phyloP scores from a whole-genome alignment of 2,329 filamentous ascomycete species.

The Stachybotrys echinatus region DNA sequence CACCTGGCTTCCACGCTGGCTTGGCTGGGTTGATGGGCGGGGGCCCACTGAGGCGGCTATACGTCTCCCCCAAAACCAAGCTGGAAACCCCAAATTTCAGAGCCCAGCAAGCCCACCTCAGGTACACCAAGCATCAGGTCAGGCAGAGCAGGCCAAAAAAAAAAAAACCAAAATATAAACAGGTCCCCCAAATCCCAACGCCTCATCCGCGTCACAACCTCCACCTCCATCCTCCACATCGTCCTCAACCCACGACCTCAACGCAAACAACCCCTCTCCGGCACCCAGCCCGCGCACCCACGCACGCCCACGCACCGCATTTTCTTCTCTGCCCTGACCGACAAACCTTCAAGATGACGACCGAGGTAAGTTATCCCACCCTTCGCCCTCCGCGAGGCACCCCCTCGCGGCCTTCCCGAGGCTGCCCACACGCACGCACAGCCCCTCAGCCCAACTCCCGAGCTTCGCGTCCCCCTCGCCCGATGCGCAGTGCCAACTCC shows the following conservation, averaged over 20 bases:
- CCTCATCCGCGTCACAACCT: slow-evolving; percentile 2
- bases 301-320: slow-evolving; percentile 1
- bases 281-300: slow-evolving; percentile 1
- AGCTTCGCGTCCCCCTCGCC: neutral
- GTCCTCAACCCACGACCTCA: neutral
- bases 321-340: neutral
- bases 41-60: neutral
- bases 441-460: slow-evolving; percentile 16
- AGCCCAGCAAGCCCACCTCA: neutral
- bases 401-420: no score
- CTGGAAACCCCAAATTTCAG: neutral
- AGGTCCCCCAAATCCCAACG: slow-evolving; percentile 1
- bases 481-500: neutral
- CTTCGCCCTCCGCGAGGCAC: no score
- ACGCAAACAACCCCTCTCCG: slow-evolving; percentile 1
- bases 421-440: slow-evolving; percentile 15
- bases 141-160: neutral
- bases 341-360: slow-evolving; percentile 19
- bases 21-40: neutral
- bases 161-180: slow-evolving; percentile 1
- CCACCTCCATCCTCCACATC: slow-evolving; percentile 1
- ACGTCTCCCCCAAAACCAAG: neutral
- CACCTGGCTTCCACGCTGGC: neutral
- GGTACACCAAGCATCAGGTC: neutral
- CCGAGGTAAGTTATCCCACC: slow-evolving; percentile 23